Conservation (phyloP, 768 basidiomycete species). For the Albatrellus ellisii region DNA sequence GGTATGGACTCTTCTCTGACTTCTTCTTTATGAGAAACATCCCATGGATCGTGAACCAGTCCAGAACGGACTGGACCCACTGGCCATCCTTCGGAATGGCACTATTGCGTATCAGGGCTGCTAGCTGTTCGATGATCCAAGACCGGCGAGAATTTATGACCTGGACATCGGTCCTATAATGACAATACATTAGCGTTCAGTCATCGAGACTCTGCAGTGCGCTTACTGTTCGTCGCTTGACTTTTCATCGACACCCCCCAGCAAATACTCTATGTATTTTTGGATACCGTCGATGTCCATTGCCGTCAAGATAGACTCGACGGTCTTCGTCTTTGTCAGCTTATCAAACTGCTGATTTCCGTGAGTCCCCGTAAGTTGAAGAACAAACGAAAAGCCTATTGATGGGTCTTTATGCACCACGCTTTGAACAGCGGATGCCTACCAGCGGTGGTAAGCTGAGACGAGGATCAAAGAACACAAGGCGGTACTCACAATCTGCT, state of each 20-base stretch:
- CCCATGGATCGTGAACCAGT: conserved; percentile 76
- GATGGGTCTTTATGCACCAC: conserved; percentile 66
- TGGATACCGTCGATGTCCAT: conserved; percentile 67
- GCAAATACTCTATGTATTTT: conserved; percentile 61
- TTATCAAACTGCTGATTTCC: conserved; percentile 86
- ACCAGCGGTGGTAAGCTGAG: not conserved
- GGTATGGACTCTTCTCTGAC: conserved; percentile 46
- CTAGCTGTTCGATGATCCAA: conserved; percentile 86
- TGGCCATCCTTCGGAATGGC: conserved; percentile 68
- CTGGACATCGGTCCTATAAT: conserved; percentile 30
- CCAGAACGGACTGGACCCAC: conserved; percentile 62
- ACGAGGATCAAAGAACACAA: conserved; percentile 1
- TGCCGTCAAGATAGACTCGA: conserved; percentile 68
- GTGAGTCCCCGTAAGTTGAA: conserved; percentile 72
- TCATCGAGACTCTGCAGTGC: too few relatives aligned
- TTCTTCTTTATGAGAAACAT: conserved; percentile 68
- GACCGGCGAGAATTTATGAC: conserved; percentile 41
- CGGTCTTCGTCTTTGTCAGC: conserved; percentile 84
- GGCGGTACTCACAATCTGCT: conserved; percentile 50
- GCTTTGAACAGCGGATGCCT: conserved; percentile 67
- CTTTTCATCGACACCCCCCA: conserved; percentile 43
- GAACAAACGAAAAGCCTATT: conserved; percentile 73
- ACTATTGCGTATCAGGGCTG: conserved; percentile 64
- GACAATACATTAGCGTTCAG: too few relatives aligned
- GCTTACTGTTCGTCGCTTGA: conserved; percentile 30